Conservation (phyloP, 345 rosid genomes). For the Eutrema yunnanense region DNA sequence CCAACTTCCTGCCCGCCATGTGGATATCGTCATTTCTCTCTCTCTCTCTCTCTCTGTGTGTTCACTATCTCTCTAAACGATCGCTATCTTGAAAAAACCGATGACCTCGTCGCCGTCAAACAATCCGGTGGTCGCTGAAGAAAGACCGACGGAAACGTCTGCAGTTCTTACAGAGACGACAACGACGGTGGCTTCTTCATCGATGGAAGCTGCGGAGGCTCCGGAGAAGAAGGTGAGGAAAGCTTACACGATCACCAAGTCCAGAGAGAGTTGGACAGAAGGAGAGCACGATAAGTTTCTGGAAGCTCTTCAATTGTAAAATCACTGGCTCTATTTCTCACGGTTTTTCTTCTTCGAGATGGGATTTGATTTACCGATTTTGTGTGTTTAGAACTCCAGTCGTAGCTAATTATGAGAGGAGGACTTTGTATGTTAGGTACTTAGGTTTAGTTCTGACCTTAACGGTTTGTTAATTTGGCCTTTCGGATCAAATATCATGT, state of each 20-base stretch:
- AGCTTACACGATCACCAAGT: slow-evolving; percentile 83
- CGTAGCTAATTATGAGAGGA: background rate
- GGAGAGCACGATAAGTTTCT: slow-evolving; percentile 95
- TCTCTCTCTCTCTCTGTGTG: background rate
- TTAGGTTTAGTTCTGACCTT: background rate
- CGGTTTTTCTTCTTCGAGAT: background rate
- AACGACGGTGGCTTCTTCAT: background rate
- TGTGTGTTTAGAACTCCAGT: background rate
- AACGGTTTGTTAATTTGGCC: background rate
- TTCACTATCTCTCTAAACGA: slow-evolving; percentile 10
- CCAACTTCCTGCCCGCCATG: slow-evolving; percentile 28
- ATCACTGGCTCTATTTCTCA: background rate
- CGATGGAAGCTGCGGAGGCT: slow-evolving; percentile 38
- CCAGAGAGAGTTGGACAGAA: slow-evolving; percentile 94
- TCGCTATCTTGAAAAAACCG: slow-evolving; percentile 1
- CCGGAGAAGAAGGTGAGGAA: slow-evolving; percentile 70
- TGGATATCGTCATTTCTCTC: slow-evolving; percentile 9
- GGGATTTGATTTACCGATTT: background rate
- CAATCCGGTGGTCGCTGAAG: slow-evolving; percentile 3
- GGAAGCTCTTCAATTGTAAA: slow-evolving; percentile 90
- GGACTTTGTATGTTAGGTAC: background rate
- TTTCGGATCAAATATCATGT: background rate
- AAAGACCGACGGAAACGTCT: slow-evolving; percentile 7
- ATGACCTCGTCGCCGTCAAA: slow-evolving; percentile 26
- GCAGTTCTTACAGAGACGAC: slow-evolving; percentile 5